These are phyloP conservation scores for Suhomyces ambrosiae DNA, from an alignment of 1,139 yeast species.

Conservation along the genomic window DNA sequence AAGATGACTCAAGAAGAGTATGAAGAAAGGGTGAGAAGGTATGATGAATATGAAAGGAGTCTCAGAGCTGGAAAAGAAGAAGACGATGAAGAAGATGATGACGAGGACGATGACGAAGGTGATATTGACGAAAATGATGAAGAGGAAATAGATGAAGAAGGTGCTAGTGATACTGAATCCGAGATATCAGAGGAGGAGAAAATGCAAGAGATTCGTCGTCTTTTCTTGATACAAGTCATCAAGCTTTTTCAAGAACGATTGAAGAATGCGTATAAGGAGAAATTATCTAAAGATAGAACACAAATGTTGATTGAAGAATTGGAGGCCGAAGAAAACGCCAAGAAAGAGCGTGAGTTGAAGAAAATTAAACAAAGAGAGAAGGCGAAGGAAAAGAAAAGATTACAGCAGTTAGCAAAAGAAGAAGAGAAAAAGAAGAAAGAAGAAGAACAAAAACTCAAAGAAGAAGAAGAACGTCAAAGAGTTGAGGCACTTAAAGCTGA, in stretches of 20 bases:
- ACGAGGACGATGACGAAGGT: conserved; percentile 34
- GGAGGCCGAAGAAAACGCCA: conserved; percentile 72
- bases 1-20: background rate
- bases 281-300: conserved; percentile 73
- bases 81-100: conserved; percentile 30
- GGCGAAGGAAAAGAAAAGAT: conserved; percentile 74
- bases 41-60: background rate
- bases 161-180: conserved; percentile 39
- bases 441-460: conserved; percentile 49
- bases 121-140: conserved; percentile 36
- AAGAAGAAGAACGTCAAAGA: conserved; percentile 35
- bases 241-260: conserved; percentile 72
- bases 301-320: conserved; percentile 73
- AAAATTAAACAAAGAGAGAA: conserved; percentile 73
- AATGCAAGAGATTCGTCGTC: conserved; percentile 72
- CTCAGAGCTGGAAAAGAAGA: conserved; percentile 22
- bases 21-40: background rate
- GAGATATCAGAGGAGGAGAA: conserved; percentile 65
- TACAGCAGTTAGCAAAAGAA: conserved; percentile 71
- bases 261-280: conserved; percentile 70
- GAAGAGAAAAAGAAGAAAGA: conserved; percentile 67
- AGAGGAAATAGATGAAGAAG: conserved; percentile 26
- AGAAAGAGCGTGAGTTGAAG: conserved; percentile 71
- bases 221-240: conserved; percentile 75
- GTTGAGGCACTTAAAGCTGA: conserved; percentile 47